Evolutionary conservation across 2,329 filamentous ascomycete genomes (phyloP).

Genomic region (Aureobasidium sp.): DNA sequence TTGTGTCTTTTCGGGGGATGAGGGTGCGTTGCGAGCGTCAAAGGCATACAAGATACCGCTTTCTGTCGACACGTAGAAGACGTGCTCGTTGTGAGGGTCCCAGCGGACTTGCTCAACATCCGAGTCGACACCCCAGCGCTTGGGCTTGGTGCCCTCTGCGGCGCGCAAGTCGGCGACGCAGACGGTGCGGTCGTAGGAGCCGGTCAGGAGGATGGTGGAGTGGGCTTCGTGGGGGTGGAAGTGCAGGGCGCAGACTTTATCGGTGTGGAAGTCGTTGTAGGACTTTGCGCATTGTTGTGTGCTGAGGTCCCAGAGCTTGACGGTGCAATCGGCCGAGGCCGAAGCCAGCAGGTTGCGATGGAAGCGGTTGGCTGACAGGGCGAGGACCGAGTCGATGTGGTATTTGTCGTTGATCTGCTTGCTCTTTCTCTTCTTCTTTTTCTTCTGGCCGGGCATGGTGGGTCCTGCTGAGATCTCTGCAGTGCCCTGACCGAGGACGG

Average conservation of each 20-base stretch:
- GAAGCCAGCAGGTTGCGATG: slow-evolving; percentile 93
- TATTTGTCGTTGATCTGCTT: slow-evolving; percentile 85
- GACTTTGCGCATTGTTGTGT: slow-evolving; percentile 90
- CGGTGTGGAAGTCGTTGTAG: slow-evolving; percentile 79
- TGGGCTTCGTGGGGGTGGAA: slow-evolving; percentile 91
- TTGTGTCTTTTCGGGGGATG: slow-evolving; percentile 66
- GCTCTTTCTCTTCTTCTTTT: slow-evolving; percentile 86
- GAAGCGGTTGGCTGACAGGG: slow-evolving; percentile 83
- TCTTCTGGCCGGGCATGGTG: slow-evolving; percentile 47
- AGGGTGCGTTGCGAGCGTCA: slow-evolving; percentile 69
- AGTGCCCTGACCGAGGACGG: slow-evolving; percentile 73
- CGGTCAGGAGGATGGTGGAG: slow-evolving; percentile 80
- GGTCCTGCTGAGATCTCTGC: slow-evolving; percentile 24
- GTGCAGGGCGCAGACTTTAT: slow-evolving; percentile 93
- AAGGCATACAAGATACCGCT: slow-evolving; percentile 87
- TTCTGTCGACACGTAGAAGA: slow-evolving; percentile 89
- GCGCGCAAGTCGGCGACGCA: slow-evolving; percentile 96
- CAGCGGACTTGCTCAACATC: slow-evolving; percentile 90
- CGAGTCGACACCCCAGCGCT: slow-evolving; percentile 88
- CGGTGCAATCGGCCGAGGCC: slow-evolving; percentile 89
- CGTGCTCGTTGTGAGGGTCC: slow-evolving; percentile 89
- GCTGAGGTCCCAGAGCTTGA: slow-evolving; percentile 96
- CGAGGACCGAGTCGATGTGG: slow-evolving; percentile 88
- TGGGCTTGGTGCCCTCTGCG: slow-evolving; percentile 64
- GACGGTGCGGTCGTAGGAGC: slow-evolving; percentile 89